phyloP scores from a whole-genome alignment of 371 early-diverging fungal species.

The Mortierella sp. region DNA sequence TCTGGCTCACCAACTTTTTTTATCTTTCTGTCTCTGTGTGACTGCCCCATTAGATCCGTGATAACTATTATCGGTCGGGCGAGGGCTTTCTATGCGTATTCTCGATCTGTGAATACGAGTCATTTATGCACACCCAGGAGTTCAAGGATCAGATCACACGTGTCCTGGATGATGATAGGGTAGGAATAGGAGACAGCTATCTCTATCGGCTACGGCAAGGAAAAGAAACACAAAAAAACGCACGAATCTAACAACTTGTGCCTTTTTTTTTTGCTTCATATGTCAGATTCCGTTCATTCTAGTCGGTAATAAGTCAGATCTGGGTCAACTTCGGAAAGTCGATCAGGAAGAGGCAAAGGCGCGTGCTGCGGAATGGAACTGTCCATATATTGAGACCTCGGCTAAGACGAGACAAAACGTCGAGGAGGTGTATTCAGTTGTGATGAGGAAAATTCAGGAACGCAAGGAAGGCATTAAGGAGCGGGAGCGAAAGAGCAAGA shows the following conservation, averaged over 20 bases:
- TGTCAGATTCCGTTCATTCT: slow-evolving; percentile 84
- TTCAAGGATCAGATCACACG: slow-evolving; percentile 91
- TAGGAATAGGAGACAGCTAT: slow-evolving; percentile 32
- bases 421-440: slow-evolving; percentile 80
- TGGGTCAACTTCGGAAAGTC: slow-evolving; percentile 81
- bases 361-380: slow-evolving; percentile 84
- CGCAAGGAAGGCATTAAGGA: slow-evolving; percentile 73
- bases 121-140: slow-evolving; percentile 85
- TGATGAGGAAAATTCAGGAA: slow-evolving; percentile 84
- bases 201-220: no score
- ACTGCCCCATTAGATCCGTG: slow-evolving; percentile 76
- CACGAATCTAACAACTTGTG: no score
- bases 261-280: no score
- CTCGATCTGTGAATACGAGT: slow-evolving; percentile 85
- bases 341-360: slow-evolving; percentile 73
- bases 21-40: background rate
- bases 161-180: slow-evolving; percentile 86
- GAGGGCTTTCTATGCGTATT: slow-evolving; percentile 94
- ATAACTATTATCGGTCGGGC: slow-evolving; percentile 92
- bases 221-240: no score
- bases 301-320: slow-evolving; percentile 92
- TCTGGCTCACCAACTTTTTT: no score
- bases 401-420: slow-evolving; percentile 91
- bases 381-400: slow-evolving; percentile 87
- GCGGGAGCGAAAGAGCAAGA: slow-evolving; percentile 60